Percentiles rank a stretch among this genome's conserved stretches.
Conservation (phyloP, 352 stramenopile species). For the Lagenidium giganteum region DNA sequence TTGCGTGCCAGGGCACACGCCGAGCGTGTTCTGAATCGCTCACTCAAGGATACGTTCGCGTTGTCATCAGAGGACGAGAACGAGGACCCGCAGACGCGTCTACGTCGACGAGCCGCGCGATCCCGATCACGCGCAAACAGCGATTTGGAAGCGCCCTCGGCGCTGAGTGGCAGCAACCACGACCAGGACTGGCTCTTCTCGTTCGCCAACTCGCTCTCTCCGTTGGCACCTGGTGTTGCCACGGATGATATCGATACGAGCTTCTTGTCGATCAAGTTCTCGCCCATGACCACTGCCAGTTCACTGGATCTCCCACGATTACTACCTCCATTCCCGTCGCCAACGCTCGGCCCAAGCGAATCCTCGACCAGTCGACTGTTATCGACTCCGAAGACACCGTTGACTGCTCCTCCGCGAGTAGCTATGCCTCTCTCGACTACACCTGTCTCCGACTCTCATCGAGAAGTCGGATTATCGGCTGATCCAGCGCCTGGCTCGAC, state of each 20-base stretch:
- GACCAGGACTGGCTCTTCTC: conserved; percentile 81
- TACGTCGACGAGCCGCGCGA: conserved; percentile 5
- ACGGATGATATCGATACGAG: conserved; percentile 56
- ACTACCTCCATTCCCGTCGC: conserved; percentile 58
- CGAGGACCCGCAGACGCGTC: not conserved
- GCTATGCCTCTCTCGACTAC: too few species aligned
- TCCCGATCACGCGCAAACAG: not conserved
- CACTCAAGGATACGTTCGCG: conserved; percentile 9
- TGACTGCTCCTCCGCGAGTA: not conserved
- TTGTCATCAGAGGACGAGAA: conserved; percentile 11
- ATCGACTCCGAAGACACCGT: conserved; percentile 9
- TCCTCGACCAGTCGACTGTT: not conserved
- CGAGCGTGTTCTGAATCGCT: not conserved
- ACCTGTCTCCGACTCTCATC: too few species aligned
- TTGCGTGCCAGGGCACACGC: conserved; percentile 1
- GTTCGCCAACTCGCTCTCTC: conserved; percentile 70
- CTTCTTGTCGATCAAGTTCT: conserved; percentile 56
- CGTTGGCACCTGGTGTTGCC: conserved; percentile 29
- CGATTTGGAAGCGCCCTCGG: conserved; percentile 35
- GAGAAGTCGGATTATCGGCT: conserved; percentile 5
- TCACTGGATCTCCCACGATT: conserved; percentile 59
- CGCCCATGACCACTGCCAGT: conserved; percentile 42
- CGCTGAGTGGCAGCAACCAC: conserved; percentile 21
- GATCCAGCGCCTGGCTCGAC: conserved; percentile 16
- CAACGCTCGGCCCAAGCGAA: conserved; percentile 5